Base-by-base conservation (phyloP, 306 rosid genomes). In the Geum urbanum region DNA sequence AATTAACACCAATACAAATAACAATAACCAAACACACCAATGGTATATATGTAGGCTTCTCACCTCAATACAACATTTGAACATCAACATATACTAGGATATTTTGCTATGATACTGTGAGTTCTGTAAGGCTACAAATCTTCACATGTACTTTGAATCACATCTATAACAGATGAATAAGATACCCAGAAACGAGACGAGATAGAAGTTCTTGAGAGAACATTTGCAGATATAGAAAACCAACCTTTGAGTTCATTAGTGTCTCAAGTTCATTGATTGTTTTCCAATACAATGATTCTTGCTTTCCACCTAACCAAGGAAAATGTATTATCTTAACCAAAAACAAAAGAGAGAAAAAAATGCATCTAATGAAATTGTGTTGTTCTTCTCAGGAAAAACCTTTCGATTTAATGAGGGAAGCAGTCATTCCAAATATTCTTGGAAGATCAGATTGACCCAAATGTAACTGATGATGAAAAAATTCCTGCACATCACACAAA, bases 371-470 rank as follows among this genome's bases (percentile, higher is more conserved):
- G 11, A 67, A 32, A 32, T 32, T 32, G 1, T 32, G 37, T 32
- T 32, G 37, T 32, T 32, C 37, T 32, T 32, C 37, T 32, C 37
- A 70, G 64, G 15, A 56, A 67, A 6, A 71, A 92, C 98, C 96
- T 80, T 92, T 92, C 4, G 96, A 77, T 71, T 92, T 92, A 43
- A 92, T 80, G 27, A 91, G 98, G 61, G 98, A 85, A 56, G 96
- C 97, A 66, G 96, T 88, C 98, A 92, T 92, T 76, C 98, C 98
- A 35, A 92, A 77, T 74, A 92, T 84, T 63, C 89, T 78, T 41
- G 97, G 98, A 67, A 90, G 90, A 27, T 78, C 75, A 66, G 81
- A 66, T 67, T 52, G 39, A 20, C 86, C 80, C 61, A 55, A 71
- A 6, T 24, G 12, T 76, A 88, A 47, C 53, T 78, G 86, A 6